These are phyloP conservation scores for Chrysosporium keratinophilum DNA, from an alignment of 2,329 filamentous ascomycete genomes.

Conservation along the genomic window DNA sequence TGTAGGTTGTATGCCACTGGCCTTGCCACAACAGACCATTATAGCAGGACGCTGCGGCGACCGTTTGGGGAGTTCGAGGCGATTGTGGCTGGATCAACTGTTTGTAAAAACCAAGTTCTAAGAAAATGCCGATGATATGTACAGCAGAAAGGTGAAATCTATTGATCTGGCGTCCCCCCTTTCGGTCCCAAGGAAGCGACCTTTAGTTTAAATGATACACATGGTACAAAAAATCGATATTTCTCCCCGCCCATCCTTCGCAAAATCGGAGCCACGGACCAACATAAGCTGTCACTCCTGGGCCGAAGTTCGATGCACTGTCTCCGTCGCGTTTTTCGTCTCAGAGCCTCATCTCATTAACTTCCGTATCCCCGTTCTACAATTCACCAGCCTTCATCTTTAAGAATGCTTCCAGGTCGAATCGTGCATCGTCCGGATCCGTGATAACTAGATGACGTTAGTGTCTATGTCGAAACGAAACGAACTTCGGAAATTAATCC, in stretches of 20 bases:
- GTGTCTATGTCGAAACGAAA: not conserved
- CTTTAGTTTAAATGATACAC: constrained; percentile 33
- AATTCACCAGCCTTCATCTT: constrained; percentile 47
- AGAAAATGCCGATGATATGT: constrained; percentile 4
- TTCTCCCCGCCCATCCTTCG: not conserved
- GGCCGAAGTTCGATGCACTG: not conserved
- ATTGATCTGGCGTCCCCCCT: constrained; percentile 27
- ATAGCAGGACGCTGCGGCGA: not conserved
- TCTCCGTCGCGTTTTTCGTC: not conserved
- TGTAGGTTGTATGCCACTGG: too few species aligned
- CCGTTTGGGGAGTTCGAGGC: not conserved
- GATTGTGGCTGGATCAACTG: not conserved
- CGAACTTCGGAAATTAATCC: not conserved
- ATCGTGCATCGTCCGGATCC: constrained; percentile 76
- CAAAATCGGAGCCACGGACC: not conserved
- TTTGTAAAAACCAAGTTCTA: not conserved
- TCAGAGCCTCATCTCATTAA: not conserved
- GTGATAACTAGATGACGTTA: constrained; percentile 47
- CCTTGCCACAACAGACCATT: not conserved
- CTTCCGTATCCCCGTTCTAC: not conserved
- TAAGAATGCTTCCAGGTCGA: constrained; percentile 83
- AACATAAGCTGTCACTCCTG: not conserved
- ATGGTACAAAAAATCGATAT: constrained; percentile 22
- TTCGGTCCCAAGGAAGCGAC: constrained; percentile 30
- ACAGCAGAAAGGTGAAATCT: constrained; percentile 31